Conservation (phyloP, 1,284 basidiomycete species). For the Ganoderma lingzhi region DNA sequence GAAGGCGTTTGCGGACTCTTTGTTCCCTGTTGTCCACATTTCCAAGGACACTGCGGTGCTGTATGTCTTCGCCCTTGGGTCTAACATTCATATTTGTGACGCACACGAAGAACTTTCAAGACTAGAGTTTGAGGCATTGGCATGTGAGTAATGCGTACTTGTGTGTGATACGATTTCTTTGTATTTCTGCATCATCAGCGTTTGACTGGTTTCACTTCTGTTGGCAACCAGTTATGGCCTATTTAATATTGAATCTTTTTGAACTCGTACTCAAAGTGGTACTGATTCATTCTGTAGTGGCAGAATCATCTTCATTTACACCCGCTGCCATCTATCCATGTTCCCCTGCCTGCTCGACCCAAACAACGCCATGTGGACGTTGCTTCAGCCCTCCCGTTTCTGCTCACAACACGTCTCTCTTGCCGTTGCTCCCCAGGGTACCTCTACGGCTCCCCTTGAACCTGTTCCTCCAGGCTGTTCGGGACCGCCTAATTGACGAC, state of each 20-base stretch:
- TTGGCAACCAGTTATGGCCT: not conserved
- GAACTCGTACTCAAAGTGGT: not conserved
- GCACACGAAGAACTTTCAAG: conserved; percentile 42
- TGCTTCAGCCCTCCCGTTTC: conserved; percentile 43
- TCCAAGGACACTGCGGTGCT: conserved; percentile 50
- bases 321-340: conserved; percentile 62
- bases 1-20: conserved; percentile 51
- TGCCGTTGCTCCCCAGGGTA: conserved; percentile 51
- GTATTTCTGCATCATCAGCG: not conserved
- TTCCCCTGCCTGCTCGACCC: conserved; percentile 52
- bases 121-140: conserved; percentile 55
- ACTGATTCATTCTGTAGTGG: conserved; percentile 32
- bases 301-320: conserved; percentile 46
- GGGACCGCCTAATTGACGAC: conserved; percentile 62
- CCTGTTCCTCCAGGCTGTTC: conserved; percentile 55
- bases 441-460: conserved; percentile 54
- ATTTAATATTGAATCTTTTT: not conserved
- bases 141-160: conserved; percentile 50
- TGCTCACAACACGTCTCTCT: conserved; percentile 26
- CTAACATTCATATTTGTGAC: conserved; percentile 43
- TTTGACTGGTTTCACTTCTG: too few relatives aligned
- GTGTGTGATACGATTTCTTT: conserved; percentile 1
- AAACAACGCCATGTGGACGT: conserved; percentile 49
- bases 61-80: conserved; percentile 62
- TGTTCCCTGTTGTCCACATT: conserved; percentile 59